Conservation (phyloP, 495 filamentous ascomycete species). For the Lichenothelia convexa region DNA sequence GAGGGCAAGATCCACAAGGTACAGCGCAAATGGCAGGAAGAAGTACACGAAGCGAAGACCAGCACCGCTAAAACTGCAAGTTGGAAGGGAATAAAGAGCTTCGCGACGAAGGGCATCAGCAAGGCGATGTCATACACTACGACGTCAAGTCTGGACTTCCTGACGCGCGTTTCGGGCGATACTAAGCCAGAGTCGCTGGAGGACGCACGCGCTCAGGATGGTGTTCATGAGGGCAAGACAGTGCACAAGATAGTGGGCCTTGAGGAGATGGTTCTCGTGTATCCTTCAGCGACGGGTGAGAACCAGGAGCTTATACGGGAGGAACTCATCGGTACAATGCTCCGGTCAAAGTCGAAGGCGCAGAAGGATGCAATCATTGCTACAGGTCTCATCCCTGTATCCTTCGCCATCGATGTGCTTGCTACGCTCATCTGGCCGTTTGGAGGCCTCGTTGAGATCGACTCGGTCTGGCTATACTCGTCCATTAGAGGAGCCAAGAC, state of each 20-base stretch:
- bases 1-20: too few species aligned
- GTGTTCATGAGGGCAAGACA: constrained; percentile 5
- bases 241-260: constrained; percentile 19
- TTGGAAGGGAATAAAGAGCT: too few species aligned
- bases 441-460: constrained; percentile 21
- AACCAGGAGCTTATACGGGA: constrained; percentile 16
- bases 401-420: constrained; percentile 20
- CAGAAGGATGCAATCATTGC: constrained; percentile 23
- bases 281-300: constrained; percentile 16
- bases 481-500: constrained; percentile 21
- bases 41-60: too few species aligned
- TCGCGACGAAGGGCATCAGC: too few species aligned
- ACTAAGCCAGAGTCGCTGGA: too few species aligned
- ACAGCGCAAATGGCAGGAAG: too few species aligned
- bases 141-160: too few species aligned
- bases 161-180: too few species aligned
- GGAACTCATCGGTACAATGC: constrained; percentile 22
- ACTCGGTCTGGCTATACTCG: constrained; percentile 22
- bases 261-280: constrained; percentile 21
- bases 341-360: constrained; percentile 21
- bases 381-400: constrained; percentile 20
- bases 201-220: constrained; percentile 11
- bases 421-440: constrained; percentile 21
- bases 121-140: too few species aligned
- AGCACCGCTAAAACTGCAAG: too few species aligned